These are phyloP conservation scores for Claviceps sp. DNA, from an alignment of 2,329 filamentous ascomycete species.

Conservation along the genomic window DNA sequence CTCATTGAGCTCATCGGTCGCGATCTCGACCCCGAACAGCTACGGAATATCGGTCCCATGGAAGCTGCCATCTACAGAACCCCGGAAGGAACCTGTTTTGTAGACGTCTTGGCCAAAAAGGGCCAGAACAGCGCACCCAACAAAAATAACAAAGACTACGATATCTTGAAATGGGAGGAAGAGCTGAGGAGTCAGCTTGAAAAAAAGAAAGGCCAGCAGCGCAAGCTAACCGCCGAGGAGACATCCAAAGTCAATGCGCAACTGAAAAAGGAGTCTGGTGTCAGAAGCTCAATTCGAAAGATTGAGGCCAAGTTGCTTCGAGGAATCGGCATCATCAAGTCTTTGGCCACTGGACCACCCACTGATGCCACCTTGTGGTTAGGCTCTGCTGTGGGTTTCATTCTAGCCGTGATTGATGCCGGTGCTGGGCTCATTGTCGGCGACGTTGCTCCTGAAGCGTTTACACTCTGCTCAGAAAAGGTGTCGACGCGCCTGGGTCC, in stretches of 20 bases:
- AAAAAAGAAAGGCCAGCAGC: constrained; percentile 82
- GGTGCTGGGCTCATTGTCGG: constrained; percentile 74
- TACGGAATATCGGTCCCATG: constrained; percentile 63
- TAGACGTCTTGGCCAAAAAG: constrained; percentile 85
- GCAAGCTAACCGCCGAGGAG: constrained; percentile 84
- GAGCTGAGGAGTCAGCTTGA: constrained; percentile 77
- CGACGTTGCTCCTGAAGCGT: constrained; percentile 63
- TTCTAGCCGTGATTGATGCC: constrained; percentile 63
- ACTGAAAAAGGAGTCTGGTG: constrained; percentile 70
- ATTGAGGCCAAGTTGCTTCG: constrained; percentile 61
- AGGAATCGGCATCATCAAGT: constrained; percentile 74
- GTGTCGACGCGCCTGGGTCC: constrained; percentile 61
- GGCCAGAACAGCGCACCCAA: constrained; percentile 54
- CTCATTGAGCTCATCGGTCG: constrained; percentile 60
- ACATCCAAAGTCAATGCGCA: constrained; percentile 83
- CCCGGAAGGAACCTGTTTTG: constrained; percentile 72
- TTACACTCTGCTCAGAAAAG: constrained; percentile 65
- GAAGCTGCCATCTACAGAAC: constrained; percentile 91
- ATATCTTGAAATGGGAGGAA: constrained; percentile 94
- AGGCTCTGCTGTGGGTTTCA: constrained; percentile 58
- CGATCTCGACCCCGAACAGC: constrained; percentile 58
- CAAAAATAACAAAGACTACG: constrained; percentile 90
- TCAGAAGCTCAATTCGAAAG: constrained; percentile 57
- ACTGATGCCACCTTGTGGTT: constrained; percentile 85
- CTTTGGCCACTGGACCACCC: constrained; percentile 74